Evolutionary conservation across 352 stramenopile species (phyloP), one percentile per base, ranked within the genome.

Genomic region (Phytophthora foliorum): DNA sequence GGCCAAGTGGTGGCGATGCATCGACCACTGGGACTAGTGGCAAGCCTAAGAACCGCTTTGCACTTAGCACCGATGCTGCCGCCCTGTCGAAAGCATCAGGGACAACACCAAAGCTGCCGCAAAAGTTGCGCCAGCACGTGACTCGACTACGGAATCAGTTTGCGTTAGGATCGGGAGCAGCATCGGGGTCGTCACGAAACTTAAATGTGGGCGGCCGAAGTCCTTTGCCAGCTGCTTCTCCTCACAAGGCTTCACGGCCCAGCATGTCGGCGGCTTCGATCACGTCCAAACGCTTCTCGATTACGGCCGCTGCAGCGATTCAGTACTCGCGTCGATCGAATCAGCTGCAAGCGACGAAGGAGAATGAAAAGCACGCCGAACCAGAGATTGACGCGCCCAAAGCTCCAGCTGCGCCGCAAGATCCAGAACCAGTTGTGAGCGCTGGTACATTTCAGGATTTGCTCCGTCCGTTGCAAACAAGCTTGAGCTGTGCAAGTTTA

Each of bases 51-150:
- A 68, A 69, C 13, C 63, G 69, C 25, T 73, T 51, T 56, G 49
- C 51, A 5, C 56, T 64, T 25, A 13, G 13, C 6, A 58, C 39
- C 4, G 53, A 73, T 27, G 25, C 45, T 21, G 11, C 32, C 36
- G 21, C 49, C 25, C 25, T 57, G 45, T 25, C 31, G 14, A 69
- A 68, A 63, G 46, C 16, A 22, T 19, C 46, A 27, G 52, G 52
- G 27, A 21, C 11, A 13, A 46, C 57, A 7, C 57, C 69, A 27
- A 91, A 88, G 34, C 62, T 87, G 1, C 82, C 82, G 1, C 72
- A 78, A 17, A 91, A 91, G 46, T 69, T 91, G 21, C 78, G 80
- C 0, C 69, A 82, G 9, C 80, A 84, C 46, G 82, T 91, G 41
- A 79, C 63, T 36, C 69, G 63, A 0, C 68, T 91, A 19, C 81